phyloP scores from a whole-genome alignment of 1,139 yeast species.

The Waltiozyma sp. region DNA sequence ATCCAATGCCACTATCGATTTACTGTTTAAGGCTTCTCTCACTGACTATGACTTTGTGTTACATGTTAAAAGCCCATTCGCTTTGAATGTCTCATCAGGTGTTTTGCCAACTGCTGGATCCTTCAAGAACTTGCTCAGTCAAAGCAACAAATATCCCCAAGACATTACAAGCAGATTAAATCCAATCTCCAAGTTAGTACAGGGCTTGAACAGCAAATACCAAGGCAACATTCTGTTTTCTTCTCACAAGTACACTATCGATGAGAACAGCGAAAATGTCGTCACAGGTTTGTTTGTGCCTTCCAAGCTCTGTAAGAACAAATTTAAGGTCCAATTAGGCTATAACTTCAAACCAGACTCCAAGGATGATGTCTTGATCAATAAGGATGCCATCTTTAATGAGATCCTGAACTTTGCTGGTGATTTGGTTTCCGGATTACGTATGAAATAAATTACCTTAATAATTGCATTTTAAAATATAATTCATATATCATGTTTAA shows the following conservation, averaged over 20 bases:
- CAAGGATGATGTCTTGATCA: slow-evolving; percentile 46
- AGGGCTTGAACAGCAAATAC: slow-evolving; percentile 44
- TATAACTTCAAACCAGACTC: slow-evolving; percentile 60
- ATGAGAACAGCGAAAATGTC: slow-evolving; percentile 41
- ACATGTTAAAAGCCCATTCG: slow-evolving; percentile 36
- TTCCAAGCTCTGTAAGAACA: slow-evolving; percentile 36
- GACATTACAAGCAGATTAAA: slow-evolving; percentile 34
- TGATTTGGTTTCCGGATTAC: slow-evolving; percentile 34
- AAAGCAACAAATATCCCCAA: slow-evolving; percentile 21
- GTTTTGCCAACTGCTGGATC: slow-evolving; percentile 33
- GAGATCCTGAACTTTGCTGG: slow-evolving; percentile 75
- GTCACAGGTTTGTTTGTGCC: slow-evolving; percentile 81
- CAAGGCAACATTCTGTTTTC: slow-evolving; percentile 51
- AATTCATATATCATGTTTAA: no score
- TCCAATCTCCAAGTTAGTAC: slow-evolving; percentile 41
- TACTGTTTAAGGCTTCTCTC: slow-evolving; percentile 70
- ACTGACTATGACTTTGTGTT: slow-evolving; percentile 77
- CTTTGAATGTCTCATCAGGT: slow-evolving; percentile 41
- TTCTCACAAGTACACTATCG: slow-evolving; percentile 39
- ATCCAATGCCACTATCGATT: slow-evolving; percentile 34
- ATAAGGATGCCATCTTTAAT: slow-evolving; percentile 61
- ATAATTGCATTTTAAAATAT: no score
- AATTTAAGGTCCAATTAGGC: slow-evolving; percentile 73
- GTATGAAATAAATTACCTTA: slow-evolving; percentile 3
- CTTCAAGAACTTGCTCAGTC: slow-evolving; percentile 52